Base-by-base conservation (phyloP, 768 basidiomycete species). In the Tephrocybe sp. region DNA sequence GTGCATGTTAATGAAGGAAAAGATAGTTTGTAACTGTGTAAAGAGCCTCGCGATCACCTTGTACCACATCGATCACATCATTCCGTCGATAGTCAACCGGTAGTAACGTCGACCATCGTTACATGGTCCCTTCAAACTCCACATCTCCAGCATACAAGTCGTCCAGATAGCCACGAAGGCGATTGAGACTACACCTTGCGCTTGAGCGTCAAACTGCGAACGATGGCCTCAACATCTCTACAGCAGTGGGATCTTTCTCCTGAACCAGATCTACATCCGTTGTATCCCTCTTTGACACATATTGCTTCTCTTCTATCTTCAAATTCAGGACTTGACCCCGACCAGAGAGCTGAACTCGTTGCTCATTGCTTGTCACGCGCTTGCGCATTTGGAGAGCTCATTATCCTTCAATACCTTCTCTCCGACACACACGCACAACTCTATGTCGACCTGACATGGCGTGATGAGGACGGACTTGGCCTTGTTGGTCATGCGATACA, bases 381-480 rank as follows among this genome's bases (percentile, higher is more conserved):
- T 17, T 89, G 87, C 67, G 71, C 83, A 50, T 93, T 93, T 57
- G 89, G 80, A 43, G 91, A 93, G 63, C 71, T 89, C 56, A 61
- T 79, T 11, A 69, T 91, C 49, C 73, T 93, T 34, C 84, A 87
- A 39, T 85, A 83, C 64, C 78, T 93, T 48, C 73, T 93, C 44
- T 70, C 75, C 32, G 86, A 91, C 67, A 73, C 76, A 35, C 82
- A 82, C 49, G 79, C 85, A 5, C 88, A 85, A 62, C 64, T 72
- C 9, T 79, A 75, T 60, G 71, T 90, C 51, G 89, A 93, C 67
- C 75, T 93, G 41, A 71, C 71, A 36, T 67, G 79, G 49, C 78
- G 80, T 56, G 94, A 96, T 67, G 92, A 95, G 45, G 93, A 98
- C 56, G 92, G 91, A 11, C 74, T 92, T 39, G 84, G 87, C 20